A percentile compares a stretch with the other conserved stretches of the same genome.
Conservation (phyloP, 2,329 filamentous ascomycete species). For the Ophiostoma triangulosporum region DNA sequence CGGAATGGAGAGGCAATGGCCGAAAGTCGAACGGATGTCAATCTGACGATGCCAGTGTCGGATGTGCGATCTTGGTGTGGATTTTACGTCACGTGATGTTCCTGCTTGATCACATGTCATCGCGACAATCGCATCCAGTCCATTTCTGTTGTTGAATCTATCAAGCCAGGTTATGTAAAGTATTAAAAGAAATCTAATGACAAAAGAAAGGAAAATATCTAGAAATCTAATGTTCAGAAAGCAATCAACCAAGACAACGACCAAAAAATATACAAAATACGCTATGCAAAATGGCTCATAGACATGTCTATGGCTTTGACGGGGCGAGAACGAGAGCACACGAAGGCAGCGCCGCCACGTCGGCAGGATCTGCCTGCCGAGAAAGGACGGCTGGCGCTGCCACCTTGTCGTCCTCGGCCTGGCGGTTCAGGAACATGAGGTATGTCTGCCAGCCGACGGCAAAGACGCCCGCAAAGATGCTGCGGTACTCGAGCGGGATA, state of each 20-base stretch:
- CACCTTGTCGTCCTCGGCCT: conserved; percentile 47
- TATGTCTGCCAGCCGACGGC: conserved; percentile 92
- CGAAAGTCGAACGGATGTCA: neutral
- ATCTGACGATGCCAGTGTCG: neutral
- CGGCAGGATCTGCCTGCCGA: neutral
- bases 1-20: conserved; percentile 8
- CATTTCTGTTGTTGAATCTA: no score
- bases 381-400: neutral
- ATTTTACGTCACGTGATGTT: neutral
- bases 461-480: conserved; percentile 64
- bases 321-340: neutral
- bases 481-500: conserved; percentile 63
- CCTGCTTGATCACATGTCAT: neutral
- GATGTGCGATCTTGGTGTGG: neutral
- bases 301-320: neutral
- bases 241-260: no score
- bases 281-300: no score
- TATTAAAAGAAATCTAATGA: no score
- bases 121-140: no score
- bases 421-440: conserved; percentile 64
- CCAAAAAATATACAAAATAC: no score
- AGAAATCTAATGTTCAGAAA: no score
- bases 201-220: no score
- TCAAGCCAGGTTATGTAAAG: no score
- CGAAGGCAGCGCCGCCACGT: neutral